Evolutionary conservation across 352 stramenopile species (phyloP), one percentile per base, ranked within the genome.

Genomic region (Phytophthora citrophthora): DNA sequence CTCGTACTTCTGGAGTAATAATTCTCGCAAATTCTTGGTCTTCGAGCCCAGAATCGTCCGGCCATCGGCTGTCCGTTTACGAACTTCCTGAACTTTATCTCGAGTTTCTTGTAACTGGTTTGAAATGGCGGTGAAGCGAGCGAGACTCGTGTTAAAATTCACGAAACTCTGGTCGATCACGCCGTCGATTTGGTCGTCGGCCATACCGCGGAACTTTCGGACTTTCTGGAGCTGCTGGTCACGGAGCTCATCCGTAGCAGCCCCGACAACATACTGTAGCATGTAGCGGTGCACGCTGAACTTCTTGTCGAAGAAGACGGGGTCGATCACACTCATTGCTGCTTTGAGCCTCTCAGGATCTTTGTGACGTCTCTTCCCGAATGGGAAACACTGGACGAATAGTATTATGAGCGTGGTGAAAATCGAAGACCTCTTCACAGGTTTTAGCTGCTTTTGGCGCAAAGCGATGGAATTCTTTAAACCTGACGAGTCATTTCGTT

Each of bases 91-190:
- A 15, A 94, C 74, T 60, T 88, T 89, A 44, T 82, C 74, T 5
- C 84, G 81, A 15, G 81, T 92, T 51, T 88, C 84, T 81, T 93
- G 77, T 13, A 93, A 65, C 43, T 93, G 87, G 43, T 88, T 84
- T 1, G 83, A 90, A 50, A 93, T 93, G 52, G 69, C 70, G 16
- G 81, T 84, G 69, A 95, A 95, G 38, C 81, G 81, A 65, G 76
- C 81, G 36, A 95, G 81, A 61, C 82, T 93, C 40, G 82, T 90
- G 70, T 95, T 95, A 54, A 94, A 93, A 58, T 93, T 94, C 68
- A 76, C 67, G 46, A 88, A 94, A 67, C 88, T 94, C 53, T 91
- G 72, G 62, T 95, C 87, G 50, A 95, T 85, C 36, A 95, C 87
- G 13, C 79, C 77, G 13, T 88, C 80, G 66, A 94, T 95, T 64